A percentile compares a stretch with the other conserved stretches of the same genome.
phyloP scores from a whole-genome alignment of 331 rosid species.

The Ulmus americana region DNA sequence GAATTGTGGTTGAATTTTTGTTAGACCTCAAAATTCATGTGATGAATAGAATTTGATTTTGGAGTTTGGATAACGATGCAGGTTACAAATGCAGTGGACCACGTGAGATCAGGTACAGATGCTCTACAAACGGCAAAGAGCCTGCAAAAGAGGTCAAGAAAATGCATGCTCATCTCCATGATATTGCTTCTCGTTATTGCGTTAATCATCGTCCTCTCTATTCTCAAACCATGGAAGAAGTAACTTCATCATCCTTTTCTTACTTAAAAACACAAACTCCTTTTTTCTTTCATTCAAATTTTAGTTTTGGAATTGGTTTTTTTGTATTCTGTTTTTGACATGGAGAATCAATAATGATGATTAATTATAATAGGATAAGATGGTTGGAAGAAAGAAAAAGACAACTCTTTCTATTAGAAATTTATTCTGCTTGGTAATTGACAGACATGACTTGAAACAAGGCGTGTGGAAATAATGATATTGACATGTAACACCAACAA shows the following conservation, averaged over 20 bases:
- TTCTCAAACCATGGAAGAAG: conserved; percentile 72
- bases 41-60: no score
- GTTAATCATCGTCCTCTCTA: conserved; percentile 47
- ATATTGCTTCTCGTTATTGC: conserved; percentile 59
- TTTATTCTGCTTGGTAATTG: background rate
- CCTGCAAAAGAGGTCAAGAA: conserved; percentile 69
- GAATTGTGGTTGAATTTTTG: no score
- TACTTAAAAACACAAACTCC: background rate
- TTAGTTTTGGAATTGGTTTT: background rate
- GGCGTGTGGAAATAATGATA: background rate
- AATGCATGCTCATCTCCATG: conserved; percentile 72
- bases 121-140: conserved; percentile 63
- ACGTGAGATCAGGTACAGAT: conserved; percentile 57
- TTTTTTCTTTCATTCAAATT: background rate
- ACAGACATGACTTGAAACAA: background rate
- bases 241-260: conserved; percentile 13
- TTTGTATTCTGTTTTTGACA: background rate
- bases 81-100: conserved; percentile 88
- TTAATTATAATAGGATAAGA: background rate
- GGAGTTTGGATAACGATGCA: conserved; percentile 12
- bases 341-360: background rate
- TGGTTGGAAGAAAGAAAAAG: background rate
- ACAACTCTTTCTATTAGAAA: background rate
- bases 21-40: no score
- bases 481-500: background rate